These are phyloP conservation scores for Apiotrichum gamsii DNA, from an alignment of 1,284 basidiomycete species.

Conservation along the genomic window DNA sequence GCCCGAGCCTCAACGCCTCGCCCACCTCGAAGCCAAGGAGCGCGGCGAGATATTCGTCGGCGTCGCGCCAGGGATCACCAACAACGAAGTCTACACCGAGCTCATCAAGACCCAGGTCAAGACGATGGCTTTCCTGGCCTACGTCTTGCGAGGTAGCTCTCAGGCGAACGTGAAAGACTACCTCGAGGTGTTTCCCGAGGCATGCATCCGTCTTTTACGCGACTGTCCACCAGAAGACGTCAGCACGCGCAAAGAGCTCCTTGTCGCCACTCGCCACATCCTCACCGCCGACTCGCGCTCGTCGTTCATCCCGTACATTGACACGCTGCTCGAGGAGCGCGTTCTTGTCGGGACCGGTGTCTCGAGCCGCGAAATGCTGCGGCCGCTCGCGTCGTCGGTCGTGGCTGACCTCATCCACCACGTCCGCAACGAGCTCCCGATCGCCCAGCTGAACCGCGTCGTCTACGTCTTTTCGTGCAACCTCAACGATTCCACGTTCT, in stretches of 20 bases:
- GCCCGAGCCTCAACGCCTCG: conserved; percentile 78
- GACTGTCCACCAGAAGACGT: conserved; percentile 88
- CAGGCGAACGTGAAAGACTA: conserved; percentile 68
- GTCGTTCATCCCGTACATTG: conserved; percentile 75
- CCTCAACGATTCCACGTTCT: conserved; percentile 81
- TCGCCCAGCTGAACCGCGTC: conserved; percentile 71
- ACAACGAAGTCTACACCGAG: conserved; percentile 74
- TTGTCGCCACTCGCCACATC: conserved; percentile 89
- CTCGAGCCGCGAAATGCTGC: conserved; percentile 71
- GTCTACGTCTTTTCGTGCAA: conserved; percentile 81
- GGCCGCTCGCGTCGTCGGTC: conserved; percentile 77
- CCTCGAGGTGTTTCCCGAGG: conserved; percentile 72
- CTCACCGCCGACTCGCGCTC: conserved; percentile 73
- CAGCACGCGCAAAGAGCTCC: conserved; percentile 80
- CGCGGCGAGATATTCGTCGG: conserved; percentile 77
- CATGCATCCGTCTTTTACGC: conserved; percentile 79
- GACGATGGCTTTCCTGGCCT: conserved; percentile 90
- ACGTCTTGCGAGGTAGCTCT: conserved; percentile 68
- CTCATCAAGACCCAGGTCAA: conserved; percentile 91
- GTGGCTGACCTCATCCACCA: conserved; percentile 93
- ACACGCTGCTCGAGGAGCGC: conserved; percentile 84
- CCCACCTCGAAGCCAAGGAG: conserved; percentile 72
- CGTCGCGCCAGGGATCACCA: conserved; percentile 67
- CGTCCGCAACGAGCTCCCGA: conserved; percentile 73
- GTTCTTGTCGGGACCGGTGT: conserved; percentile 81